phyloP scores from a whole-genome alignment of 352 stramenopile species.

The Phytophthora syringae region DNA sequence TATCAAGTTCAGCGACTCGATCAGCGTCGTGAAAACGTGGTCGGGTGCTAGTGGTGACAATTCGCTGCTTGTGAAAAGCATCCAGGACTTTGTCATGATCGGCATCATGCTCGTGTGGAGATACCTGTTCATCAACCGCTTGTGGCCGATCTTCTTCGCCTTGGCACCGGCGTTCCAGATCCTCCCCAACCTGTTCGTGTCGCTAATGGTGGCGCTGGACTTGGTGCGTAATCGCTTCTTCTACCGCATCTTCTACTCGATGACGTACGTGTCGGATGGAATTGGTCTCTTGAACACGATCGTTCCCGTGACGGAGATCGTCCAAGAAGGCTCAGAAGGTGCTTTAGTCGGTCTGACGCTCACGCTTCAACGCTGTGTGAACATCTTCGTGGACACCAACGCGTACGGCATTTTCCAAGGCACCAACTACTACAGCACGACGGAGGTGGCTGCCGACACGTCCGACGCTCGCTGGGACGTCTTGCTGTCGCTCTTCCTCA shows the following conservation, averaged over 20 bases:
- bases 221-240: conserved; percentile 60
- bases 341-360: conserved; percentile 64
- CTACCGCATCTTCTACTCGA: conserved; percentile 56
- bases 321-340: conserved; percentile 68
- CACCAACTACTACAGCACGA: conserved; percentile 50
- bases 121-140: conserved; percentile 61
- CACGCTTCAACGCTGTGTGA: conserved; percentile 63
- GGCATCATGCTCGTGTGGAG: conserved; percentile 59
- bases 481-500: conserved; percentile 57
- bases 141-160: conserved; percentile 66
- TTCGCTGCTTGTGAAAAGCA: conserved; percentile 47
- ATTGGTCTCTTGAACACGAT: conserved; percentile 62
- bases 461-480: conserved; percentile 50
- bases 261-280: conserved; percentile 60
- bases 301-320: conserved; percentile 71
- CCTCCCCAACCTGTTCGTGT: conserved; percentile 54
- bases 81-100: conserved; percentile 65
- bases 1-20: conserved; percentile 64
- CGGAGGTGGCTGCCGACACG: conserved; percentile 41
- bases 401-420: conserved; percentile 51
- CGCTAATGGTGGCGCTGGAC: conserved; percentile 50
- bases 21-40: conserved; percentile 47
- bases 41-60: conserved; percentile 50
- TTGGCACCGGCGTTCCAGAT: conserved; percentile 57
- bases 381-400: conserved; percentile 67